These are phyloP conservation scores for Rhodotorula taiwanensis DNA, from an alignment of 768 basidiomycete species.

Conservation along the genomic window DNA sequence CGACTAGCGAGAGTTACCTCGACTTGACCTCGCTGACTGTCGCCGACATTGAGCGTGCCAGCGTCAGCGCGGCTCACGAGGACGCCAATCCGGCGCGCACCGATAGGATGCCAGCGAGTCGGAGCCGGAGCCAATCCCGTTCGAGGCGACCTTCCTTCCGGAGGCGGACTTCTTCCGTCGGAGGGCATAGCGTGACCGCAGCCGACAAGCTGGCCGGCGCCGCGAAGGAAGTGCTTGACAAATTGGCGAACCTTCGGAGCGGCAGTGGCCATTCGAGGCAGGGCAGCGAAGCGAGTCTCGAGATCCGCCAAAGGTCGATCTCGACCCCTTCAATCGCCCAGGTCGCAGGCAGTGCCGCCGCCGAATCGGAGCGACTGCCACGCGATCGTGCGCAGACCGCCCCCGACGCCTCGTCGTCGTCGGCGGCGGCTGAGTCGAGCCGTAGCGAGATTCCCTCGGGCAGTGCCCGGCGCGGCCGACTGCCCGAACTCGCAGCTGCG, in stretches of 20 bases:
- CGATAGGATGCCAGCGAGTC: too few relatives aligned
- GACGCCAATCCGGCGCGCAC: too few relatives aligned
- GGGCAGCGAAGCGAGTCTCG: background rate
- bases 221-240: conserved; percentile 18
- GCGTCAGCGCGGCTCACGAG: too few relatives aligned
- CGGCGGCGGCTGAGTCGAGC: too few relatives aligned
- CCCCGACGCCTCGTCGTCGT: conserved; percentile 15
- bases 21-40: background rate
- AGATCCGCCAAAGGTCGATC: background rate
- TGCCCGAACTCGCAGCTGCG: background rate
- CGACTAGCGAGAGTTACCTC: conserved; percentile 20
- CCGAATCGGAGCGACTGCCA: background rate
- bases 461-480: background rate
- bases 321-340: conserved; percentile 8
- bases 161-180: too few relatives aligned
- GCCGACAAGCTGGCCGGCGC: conserved; percentile 24
- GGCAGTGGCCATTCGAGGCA: background rate
- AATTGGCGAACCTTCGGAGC: background rate
- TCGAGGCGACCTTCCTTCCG: background rate
- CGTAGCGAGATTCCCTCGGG: background rate
- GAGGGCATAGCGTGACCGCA: conserved; percentile 1
- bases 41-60: too few relatives aligned
- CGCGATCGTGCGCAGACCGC: background rate
- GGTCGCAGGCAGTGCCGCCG: background rate
- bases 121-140: background rate